These are phyloP conservation scores for Podospora appendiculata DNA, from an alignment of 495 filamentous ascomycete genomes.

Conservation along the genomic window DNA sequence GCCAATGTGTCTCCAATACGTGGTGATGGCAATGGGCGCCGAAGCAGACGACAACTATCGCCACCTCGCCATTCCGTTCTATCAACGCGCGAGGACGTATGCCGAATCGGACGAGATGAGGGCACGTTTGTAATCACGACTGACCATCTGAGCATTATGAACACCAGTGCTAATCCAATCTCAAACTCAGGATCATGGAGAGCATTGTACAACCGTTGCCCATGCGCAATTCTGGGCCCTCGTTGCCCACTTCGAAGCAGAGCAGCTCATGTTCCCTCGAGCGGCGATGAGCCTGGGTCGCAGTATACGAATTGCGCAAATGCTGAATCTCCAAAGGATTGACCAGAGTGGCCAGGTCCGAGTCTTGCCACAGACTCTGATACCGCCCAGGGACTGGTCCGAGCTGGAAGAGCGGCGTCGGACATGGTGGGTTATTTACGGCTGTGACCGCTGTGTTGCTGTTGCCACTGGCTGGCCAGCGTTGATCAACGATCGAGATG, in stretches of 20 bases:
- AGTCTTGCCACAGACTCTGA: neutral
- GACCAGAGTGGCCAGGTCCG: neutral
- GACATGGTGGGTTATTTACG: constrained; percentile 8
- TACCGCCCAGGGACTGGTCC: neutral
- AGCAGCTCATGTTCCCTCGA: constrained; percentile 1
- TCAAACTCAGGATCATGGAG: constrained; percentile 8
- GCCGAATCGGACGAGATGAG: constrained; percentile 6
- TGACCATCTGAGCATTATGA: neutral
- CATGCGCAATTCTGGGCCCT: constrained; percentile 8
- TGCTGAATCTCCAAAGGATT: constrained; percentile 2
- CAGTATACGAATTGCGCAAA: constrained; percentile 4
- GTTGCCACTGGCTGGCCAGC: constrained; percentile 4
- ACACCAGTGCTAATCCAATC: neutral
- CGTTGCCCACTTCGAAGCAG: constrained; percentile 3
- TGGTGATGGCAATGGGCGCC: constrained; percentile 1
- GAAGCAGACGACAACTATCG: neutral
- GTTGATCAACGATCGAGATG: constrained; percentile 2
- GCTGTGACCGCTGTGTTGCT: neutral
- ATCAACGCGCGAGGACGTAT: constrained; percentile 4
- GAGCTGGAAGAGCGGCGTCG: constrained; percentile 6
- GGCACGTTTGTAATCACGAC: constrained; percentile 1
- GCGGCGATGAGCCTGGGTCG: constrained; percentile 1
- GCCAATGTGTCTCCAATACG: constrained; percentile 4
- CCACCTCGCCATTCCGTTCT: constrained; percentile 1
- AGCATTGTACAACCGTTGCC: constrained; percentile 2